Percentiles rank a stretch among this genome's conserved stretches.
These are phyloP conservation scores for Cladosporium austrohemisphaericum DNA, from an alignment of 2,329 filamentous ascomycete species.

Conservation along the genomic window DNA sequence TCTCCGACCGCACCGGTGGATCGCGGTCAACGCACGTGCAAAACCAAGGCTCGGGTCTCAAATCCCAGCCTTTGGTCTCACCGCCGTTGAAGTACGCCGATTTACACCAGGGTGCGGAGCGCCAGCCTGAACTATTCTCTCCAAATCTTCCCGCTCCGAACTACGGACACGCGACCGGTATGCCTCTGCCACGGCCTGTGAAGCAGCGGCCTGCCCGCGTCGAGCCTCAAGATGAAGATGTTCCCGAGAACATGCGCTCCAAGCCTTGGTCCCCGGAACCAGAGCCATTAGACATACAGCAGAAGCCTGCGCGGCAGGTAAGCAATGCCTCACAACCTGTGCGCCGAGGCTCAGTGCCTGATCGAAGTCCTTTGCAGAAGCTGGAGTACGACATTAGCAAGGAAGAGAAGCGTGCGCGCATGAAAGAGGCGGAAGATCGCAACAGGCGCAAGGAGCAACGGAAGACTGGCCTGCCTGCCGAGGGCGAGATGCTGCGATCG, in stretches of 20 bases:
- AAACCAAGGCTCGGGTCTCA: conserved; percentile 17
- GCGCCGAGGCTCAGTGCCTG: conserved; percentile 60
- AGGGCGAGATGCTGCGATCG: conserved; percentile 19
- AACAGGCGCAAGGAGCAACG: conserved; percentile 53
- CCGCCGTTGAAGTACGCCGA: conserved; percentile 8
- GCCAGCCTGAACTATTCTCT: conserved; percentile 4
- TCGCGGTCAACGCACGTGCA: conserved; percentile 11
- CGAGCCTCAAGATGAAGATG: conserved; percentile 27
- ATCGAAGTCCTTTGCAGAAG: conserved; percentile 87
- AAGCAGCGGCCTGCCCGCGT: conserved; percentile 20
- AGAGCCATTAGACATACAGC: conserved; percentile 10
- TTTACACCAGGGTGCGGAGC: conserved; percentile 3
- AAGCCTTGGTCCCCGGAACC: conserved; percentile 29
- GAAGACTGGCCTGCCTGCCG: conserved; percentile 17
- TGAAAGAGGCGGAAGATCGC: conserved; percentile 75
- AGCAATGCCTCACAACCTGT: conserved; percentile 21
- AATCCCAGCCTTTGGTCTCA: conserved; percentile 13
- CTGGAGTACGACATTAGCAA: conserved; percentile 93
- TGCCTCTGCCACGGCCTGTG: conserved; percentile 8
- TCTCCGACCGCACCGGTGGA: conserved; percentile 26
- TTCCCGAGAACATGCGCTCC: conserved; percentile 27
- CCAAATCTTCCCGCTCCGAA: background rate
- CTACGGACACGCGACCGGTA: conserved; percentile 5
- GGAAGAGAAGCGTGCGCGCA: conserved; percentile 84
- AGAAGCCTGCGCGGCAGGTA: conserved; percentile 21